phyloP scores from a whole-genome alignment of 208 protist species.

The Leishmania lainsoni region DNA sequence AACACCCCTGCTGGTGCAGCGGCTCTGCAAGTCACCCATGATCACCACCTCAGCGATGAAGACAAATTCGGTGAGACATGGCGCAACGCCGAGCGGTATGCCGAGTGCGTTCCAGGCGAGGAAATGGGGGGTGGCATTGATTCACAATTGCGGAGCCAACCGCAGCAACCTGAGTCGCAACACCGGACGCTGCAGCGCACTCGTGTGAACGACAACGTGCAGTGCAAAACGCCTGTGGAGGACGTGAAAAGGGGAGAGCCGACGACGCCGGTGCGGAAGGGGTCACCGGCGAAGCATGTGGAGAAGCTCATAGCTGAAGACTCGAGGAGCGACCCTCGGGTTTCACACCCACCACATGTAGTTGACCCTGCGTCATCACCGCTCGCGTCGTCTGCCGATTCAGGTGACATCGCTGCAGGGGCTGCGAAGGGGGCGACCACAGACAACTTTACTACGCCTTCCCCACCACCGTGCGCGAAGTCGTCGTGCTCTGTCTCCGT shows the following conservation, averaged over 20 bases:
- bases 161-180: background rate
- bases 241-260: background rate
- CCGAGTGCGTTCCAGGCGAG: background rate
- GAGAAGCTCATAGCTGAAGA: background rate
- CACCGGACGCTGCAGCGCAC: background rate
- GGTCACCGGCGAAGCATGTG: background rate
- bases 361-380: background rate
- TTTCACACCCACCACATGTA: background rate
- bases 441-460: background rate
- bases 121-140: background rate
- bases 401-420: background rate
- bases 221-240: background rate
- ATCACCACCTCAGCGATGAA: background rate
- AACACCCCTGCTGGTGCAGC: background rate
- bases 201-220: background rate
- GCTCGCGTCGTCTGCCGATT: background rate
- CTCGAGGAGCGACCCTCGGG: background rate
- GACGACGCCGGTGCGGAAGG: background rate
- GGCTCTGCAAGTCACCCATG: background rate
- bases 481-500: background rate
- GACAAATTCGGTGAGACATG: conserved; percentile 19
- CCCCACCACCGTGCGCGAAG: background rate
- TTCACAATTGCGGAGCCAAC: background rate
- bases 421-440: background rate
- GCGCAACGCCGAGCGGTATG: conserved; percentile 12